These are phyloP conservation scores for Trichoderma afroharzianum DNA, from an alignment of 2,329 filamentous ascomycete species.

Conservation along the genomic window DNA sequence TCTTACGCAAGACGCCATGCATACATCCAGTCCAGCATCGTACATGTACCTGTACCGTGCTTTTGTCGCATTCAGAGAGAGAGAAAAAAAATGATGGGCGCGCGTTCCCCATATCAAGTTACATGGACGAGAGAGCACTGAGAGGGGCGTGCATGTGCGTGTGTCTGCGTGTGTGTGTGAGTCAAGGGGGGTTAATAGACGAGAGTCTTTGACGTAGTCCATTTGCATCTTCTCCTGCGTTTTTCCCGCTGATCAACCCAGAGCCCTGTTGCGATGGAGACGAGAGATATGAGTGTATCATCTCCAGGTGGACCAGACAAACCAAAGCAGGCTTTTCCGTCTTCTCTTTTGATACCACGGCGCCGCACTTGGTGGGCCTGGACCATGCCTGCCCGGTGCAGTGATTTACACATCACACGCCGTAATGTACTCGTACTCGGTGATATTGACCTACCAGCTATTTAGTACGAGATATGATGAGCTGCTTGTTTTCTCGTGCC, in stretches of 20 bases:
- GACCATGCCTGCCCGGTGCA: background rate
- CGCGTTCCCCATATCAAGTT: background rate
- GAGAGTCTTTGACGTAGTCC: background rate
- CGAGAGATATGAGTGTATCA: background rate
- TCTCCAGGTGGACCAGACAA: background rate
- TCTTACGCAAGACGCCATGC: slow-evolving; percentile 11
- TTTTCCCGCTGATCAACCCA: background rate
- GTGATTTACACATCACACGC: background rate
- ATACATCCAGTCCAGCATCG: background rate
- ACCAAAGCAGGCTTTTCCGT: background rate
- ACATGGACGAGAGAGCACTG: background rate
- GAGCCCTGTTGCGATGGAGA: background rate
- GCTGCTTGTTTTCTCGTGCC: background rate
- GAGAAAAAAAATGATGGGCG: background rate
- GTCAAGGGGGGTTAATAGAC: background rate
- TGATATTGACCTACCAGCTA: background rate
- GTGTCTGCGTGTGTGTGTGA: background rate
- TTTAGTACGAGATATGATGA: background rate
- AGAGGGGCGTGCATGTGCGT: background rate
- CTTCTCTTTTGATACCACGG: background rate
- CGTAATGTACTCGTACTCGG: background rate
- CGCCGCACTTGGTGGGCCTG: background rate
- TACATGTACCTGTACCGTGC: background rate
- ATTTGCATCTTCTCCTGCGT: background rate
- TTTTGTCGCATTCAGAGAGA: background rate